phyloP scores from a whole-genome alignment of 2,329 filamentous ascomycete species.

The Cladophialophora carrionii region DNA sequence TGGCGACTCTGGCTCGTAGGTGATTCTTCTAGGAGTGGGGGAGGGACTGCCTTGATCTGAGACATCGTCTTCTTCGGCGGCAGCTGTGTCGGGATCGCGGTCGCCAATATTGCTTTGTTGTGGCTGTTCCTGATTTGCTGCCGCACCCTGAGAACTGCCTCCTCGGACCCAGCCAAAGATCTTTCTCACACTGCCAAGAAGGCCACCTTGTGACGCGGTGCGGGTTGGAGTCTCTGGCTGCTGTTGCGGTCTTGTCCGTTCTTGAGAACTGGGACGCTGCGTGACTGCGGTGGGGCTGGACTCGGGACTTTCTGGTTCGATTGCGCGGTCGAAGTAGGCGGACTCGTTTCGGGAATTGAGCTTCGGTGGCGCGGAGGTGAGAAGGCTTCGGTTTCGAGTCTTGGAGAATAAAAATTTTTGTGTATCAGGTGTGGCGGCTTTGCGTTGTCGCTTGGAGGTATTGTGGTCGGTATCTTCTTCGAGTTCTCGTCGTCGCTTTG shows the following conservation, averaged over 20 bases:
- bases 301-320: constrained; percentile 22
- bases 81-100: constrained; percentile 4
- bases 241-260: constrained; percentile 8
- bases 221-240: constrained; percentile 21
- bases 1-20: constrained; percentile 15
- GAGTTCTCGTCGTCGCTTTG: constrained; percentile 28
- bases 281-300: constrained; percentile 2
- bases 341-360: constrained; percentile 24
- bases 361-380: constrained; percentile 28
- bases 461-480: constrained; percentile 19
- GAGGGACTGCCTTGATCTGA: constrained; percentile 21
- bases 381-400: constrained; percentile 30
- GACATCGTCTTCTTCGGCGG: background rate
- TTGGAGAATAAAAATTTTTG: constrained; percentile 30
- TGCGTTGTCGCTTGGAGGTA: constrained; percentile 24
- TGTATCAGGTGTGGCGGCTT: constrained; percentile 24
- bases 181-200: constrained; percentile 34
- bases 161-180: constrained; percentile 27
- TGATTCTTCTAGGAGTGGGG: constrained; percentile 12
- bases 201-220: constrained; percentile 10
- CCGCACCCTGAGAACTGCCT: constrained; percentile 8
- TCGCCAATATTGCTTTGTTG: constrained; percentile 16
- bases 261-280: constrained; percentile 6
- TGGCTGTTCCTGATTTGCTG: constrained; percentile 4
- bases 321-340: constrained; percentile 19